Evolutionary conservation across 177 flowering plant species (phyloP), one percentile per base, ranked within the genome.

Genomic region (Vitis hybrid): DNA sequence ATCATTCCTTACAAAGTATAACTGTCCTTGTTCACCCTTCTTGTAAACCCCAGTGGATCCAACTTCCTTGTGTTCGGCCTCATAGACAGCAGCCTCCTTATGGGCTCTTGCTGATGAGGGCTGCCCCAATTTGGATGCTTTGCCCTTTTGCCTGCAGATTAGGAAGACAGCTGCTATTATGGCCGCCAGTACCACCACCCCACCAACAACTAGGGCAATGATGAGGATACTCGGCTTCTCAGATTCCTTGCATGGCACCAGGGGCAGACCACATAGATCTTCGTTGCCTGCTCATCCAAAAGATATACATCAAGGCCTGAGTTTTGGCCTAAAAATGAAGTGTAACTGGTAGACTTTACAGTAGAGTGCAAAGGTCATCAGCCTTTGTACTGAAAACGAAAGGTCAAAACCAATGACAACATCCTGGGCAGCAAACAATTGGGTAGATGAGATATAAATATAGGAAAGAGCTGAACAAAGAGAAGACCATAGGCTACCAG

Each of bases 261-360:
- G 61, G 15, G 92, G 90, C 68, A 64, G 64, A 49, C 88, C 90
- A 61, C 92, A 88, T 59, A 88, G 70, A 1, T 31, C 83, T 39
- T 74, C 64, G 76, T 86, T 84, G 3, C 88, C 90, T 86, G 82
- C 53, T 22, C 20, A 14, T 49, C 10, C 57, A 67, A 29, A 39
- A 29, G 52, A 54, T 2, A 48, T 10, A 57, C 14, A 59, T 20
- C 19, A 66, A 9, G 59, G 50, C 3, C 29, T 26, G 4, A 52
- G 18, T 63, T 63, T 45, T 45, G 26, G 5, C 12, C n/a, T 50
- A 20, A 14, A 31, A 15, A n/a, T 51, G 50, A 1, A 26, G 48
- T 7, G 1, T 39, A 39, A 39, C 48, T 5, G 9, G 48, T 39
- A 8, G 9, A 39, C 7, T 39, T 39, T 39, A 39, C 48, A 39